These are phyloP conservation scores for Nakazawaea anatomiae DNA, from an alignment of 805 yeast genomes.

Conservation along the genomic window DNA sequence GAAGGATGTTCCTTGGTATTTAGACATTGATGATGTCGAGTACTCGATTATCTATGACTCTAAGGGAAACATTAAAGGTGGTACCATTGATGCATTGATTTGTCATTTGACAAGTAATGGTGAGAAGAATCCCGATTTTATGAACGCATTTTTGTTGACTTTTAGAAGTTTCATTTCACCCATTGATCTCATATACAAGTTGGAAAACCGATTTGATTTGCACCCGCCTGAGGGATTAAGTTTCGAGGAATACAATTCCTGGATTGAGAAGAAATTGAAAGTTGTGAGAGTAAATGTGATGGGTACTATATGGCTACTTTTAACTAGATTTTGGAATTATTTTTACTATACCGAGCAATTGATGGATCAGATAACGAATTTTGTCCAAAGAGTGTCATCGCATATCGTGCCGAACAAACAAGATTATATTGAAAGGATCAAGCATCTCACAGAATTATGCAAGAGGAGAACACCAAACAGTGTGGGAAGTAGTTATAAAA, in stretches of 20 bases:
- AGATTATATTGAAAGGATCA: constrained; percentile 3
- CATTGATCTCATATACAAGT: constrained; percentile 48
- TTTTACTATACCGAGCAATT: constrained; percentile 46
- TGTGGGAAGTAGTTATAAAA: constrained; percentile 8
- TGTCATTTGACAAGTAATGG: constrained; percentile 78
- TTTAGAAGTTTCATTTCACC: constrained; percentile 72
- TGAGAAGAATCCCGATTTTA: constrained; percentile 54
- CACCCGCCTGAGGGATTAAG: constrained; percentile 86
- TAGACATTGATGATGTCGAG: constrained; percentile 59
- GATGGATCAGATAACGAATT: constrained; percentile 22
- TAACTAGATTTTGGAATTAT: constrained; percentile 66
- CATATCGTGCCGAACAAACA: constrained; percentile 2
- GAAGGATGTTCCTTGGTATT: constrained; percentile 60
- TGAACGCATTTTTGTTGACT: constrained; percentile 64
- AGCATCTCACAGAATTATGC: not conserved
- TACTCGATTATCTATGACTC: constrained; percentile 47
- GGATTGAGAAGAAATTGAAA: constrained; percentile 67
- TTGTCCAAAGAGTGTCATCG: constrained; percentile 7
- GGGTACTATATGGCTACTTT: constrained; percentile 57
- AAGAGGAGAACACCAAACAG: constrained; percentile 4
- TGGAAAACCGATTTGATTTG: constrained; percentile 60
- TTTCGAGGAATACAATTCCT: constrained; percentile 70
- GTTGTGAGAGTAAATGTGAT: constrained; percentile 65
- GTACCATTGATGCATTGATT: constrained; percentile 70
- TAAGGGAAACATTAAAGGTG: constrained; percentile 76